Conservation (phyloP, 2,329 filamentous ascomycete genomes). For the Cryphonectria radicalis region DNA sequence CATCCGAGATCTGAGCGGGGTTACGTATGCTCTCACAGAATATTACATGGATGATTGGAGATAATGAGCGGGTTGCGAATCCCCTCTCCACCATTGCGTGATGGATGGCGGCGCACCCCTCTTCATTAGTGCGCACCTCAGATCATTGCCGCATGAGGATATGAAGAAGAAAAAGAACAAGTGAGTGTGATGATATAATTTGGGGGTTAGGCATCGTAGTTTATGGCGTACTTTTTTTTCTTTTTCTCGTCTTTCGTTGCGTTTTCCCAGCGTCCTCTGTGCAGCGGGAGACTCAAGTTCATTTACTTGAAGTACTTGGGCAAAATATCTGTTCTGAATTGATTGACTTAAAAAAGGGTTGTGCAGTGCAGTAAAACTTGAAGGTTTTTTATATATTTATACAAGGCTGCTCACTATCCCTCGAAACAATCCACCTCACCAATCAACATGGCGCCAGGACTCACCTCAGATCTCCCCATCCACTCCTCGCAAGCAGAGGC, state of each 20-base stretch:
- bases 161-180: not conserved
- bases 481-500: constrained; percentile 13
- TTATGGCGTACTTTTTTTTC: not conserved
- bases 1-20: not conserved
- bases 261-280: not conserved
- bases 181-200: not conserved
- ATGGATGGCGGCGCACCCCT: not conserved
- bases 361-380: not conserved
- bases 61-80: constrained; percentile 21
- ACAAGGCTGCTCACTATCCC: not conserved
- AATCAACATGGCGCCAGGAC: constrained; percentile 21
- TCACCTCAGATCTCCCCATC: constrained; percentile 18
- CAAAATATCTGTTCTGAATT: not conserved
- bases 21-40: not conserved
- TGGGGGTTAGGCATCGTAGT: not conserved
- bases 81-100: constrained; percentile 23
- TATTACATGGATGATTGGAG: constrained; percentile 3
- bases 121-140: not conserved
- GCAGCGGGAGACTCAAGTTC: not conserved
- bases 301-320: not conserved
- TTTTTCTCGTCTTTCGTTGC: not conserved
- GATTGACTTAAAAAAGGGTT: not conserved
- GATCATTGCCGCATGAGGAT: not conserved
- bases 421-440: not conserved
- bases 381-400: not conserved